A percentile compares a stretch with the other conserved stretches of the same genome.
These are phyloP conservation scores for Simplicillium sp. DNA, from an alignment of 2,329 filamentous ascomycete species.

Conservation along the genomic window DNA sequence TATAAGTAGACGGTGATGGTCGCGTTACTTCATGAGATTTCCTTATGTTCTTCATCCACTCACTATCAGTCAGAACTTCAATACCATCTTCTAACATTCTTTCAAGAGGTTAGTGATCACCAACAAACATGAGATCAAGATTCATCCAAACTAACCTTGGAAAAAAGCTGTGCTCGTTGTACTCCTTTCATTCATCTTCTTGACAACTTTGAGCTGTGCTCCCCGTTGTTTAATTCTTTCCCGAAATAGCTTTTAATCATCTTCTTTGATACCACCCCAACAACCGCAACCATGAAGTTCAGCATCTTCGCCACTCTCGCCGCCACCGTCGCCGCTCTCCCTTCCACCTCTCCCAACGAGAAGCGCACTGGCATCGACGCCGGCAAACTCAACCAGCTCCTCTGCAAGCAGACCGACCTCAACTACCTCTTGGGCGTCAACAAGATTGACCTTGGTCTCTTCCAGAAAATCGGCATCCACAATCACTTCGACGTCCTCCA, in stretches of 20 bases:
- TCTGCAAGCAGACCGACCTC: slow-evolving; percentile 28
- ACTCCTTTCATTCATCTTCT: slow-evolving; percentile 11
- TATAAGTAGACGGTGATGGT: no score
- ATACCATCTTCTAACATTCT: no score
- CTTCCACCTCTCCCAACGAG: slow-evolving; percentile 24
- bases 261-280: slow-evolving; percentile 5
- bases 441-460: slow-evolving; percentile 31
- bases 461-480: slow-evolving; percentile 26
- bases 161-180: no score
- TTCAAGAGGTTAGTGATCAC: no score
- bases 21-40: no score
- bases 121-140: no score
- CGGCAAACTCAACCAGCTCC: slow-evolving; percentile 27
- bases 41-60: no score
- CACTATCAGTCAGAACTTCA: no score
- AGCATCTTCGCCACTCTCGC: slow-evolving; percentile 33
- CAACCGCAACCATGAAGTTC: slow-evolving; percentile 38
- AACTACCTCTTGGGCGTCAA: slow-evolving; percentile 39
- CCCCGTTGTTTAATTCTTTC: slow-evolving; percentile 2
- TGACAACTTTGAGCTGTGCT: slow-evolving; percentile 13
- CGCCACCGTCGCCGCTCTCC: slow-evolving; percentile 35
- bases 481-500: slow-evolving; percentile 34
- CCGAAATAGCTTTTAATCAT: slow-evolving; percentile 9
- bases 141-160: no score
- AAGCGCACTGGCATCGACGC: slow-evolving; percentile 28